These are phyloP conservation scores for Pinus tabuliformis DNA, from an alignment of 75 land plant genomes.

Conservation along the genomic window DNA sequence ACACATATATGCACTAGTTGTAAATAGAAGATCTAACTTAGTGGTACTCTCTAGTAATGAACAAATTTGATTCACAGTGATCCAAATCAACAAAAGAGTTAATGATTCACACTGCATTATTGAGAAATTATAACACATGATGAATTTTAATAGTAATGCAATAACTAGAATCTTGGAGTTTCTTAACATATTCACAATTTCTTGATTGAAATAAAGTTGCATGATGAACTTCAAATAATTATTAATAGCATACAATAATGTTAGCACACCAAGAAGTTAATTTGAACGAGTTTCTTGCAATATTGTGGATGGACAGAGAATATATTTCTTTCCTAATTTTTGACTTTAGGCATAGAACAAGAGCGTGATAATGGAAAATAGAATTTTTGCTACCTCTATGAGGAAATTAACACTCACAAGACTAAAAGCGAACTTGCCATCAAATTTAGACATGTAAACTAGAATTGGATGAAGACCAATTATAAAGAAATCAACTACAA, in stretches of 20 bases:
- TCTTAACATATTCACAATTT: conserved; percentile 97
- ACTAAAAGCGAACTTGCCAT: conserved; percentile 60
- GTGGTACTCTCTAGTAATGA: conserved; percentile 79
- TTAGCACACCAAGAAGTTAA: too few species aligned
- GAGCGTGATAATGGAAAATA: too few species aligned
- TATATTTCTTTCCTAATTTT: too few species aligned
- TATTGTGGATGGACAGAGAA: too few species aligned
- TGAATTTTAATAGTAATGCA: conserved; percentile 78
- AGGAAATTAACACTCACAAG: too few species aligned
- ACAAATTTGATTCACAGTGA: conserved; percentile 92
- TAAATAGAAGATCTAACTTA: conserved; percentile 69
- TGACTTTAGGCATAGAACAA: too few species aligned
- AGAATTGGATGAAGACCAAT: conserved; percentile 93
- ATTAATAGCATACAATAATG: too few species aligned
- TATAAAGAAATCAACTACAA: conserved; percentile 79
- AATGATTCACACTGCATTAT: conserved; percentile 99
- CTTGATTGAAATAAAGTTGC: conserved; percentile 98
- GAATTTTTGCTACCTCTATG: too few species aligned
- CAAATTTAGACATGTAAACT: conserved; percentile 95
- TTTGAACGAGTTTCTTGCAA: too few species aligned
- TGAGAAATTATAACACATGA: conserved; percentile 86
- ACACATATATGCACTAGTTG: conserved; percentile 76
- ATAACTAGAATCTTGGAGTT: conserved; percentile 79
- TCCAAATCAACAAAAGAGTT: conserved; percentile 86
- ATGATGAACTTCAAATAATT: not conserved